A percentile compares a stretch with the other conserved stretches of the same genome.
Evolutionary conservation across 225 moss, liverwort and hornwort species (phyloP).

Genomic region (Pseudoscleropodium purum): DNA sequence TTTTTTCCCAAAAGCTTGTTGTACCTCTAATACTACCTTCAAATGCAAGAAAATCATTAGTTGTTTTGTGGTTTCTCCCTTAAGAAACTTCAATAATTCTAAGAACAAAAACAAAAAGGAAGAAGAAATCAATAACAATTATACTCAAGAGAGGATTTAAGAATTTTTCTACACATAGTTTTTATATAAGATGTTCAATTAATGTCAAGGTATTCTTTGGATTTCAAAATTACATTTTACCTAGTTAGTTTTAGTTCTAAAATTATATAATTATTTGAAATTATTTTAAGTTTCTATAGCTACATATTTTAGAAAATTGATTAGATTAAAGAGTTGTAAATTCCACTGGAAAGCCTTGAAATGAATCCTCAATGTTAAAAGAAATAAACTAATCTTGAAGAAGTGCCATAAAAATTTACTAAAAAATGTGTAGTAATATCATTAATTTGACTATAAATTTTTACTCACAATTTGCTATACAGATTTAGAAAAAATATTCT

Average conservation of each 20-base stretch:
- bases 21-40: too few relatives aligned
- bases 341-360: fast-evolving
- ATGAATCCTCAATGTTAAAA: background rate
- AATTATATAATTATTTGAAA: background rate
- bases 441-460: too few relatives aligned
- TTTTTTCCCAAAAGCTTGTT: background rate
- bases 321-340: background rate
- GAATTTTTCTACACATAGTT: background rate
- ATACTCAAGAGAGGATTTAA: background rate
- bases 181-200: background rate
- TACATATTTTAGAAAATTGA: background rate
- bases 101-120: background rate
- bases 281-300: background rate
- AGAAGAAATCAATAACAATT: background rate
- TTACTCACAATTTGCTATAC: background rate
- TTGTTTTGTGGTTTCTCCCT: too few relatives aligned
- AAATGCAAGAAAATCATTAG: background rate
- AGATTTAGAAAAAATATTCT: background rate
- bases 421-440: too few relatives aligned
- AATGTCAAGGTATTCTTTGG: background rate
- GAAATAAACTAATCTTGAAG: background rate
- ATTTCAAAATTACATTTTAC: background rate
- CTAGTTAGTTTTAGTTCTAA: background rate
- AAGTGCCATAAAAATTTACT: background rate
- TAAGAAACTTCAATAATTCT: background rate